Evolutionary conservation across 176 grass and related monocot species (phyloP).

Genomic region (Musa beccarii): DNA sequence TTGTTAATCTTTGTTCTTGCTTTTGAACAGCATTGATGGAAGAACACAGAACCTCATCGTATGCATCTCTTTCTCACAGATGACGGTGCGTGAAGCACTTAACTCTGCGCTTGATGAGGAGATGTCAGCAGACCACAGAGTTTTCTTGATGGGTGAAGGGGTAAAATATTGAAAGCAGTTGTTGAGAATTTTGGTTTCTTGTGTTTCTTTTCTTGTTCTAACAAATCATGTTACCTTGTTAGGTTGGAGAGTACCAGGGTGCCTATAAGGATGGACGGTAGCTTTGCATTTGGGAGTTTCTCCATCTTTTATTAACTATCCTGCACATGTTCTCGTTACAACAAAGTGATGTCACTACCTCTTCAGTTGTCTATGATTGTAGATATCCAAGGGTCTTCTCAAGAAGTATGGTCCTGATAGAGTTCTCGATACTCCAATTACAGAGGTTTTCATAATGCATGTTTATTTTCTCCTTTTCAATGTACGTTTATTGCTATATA

Average conservation of each 20-base stretch:
- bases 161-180: not conserved
- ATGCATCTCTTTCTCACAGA: slow-evolving; percentile 10
- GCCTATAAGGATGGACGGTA: slow-evolving; percentile 5
- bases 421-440: slow-evolving; percentile 17
- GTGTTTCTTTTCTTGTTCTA: not conserved
- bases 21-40: not conserved
- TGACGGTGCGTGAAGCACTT: slow-evolving; percentile 14
- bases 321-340: not conserved
- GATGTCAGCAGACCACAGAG: slow-evolving; percentile 20
- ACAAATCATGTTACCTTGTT: not conserved
- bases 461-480: not conserved
- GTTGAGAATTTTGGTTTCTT: not conserved
- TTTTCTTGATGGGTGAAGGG: slow-evolving; percentile 22
- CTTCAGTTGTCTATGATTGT: not conserved
- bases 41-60: not conserved
- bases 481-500: not conserved
- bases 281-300: not conserved
- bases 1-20: too few relatives aligned
- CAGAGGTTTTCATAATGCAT: not conserved
- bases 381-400: slow-evolving; percentile 20
- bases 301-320: not conserved
- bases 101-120: slow-evolving; percentile 20
- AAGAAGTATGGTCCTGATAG: slow-evolving; percentile 16
- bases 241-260: slow-evolving; percentile 21
- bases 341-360: not conserved